Evolutionary conservation across 2,329 filamentous ascomycete genomes (phyloP).

Genomic region (Colletotrichum melonis): DNA sequence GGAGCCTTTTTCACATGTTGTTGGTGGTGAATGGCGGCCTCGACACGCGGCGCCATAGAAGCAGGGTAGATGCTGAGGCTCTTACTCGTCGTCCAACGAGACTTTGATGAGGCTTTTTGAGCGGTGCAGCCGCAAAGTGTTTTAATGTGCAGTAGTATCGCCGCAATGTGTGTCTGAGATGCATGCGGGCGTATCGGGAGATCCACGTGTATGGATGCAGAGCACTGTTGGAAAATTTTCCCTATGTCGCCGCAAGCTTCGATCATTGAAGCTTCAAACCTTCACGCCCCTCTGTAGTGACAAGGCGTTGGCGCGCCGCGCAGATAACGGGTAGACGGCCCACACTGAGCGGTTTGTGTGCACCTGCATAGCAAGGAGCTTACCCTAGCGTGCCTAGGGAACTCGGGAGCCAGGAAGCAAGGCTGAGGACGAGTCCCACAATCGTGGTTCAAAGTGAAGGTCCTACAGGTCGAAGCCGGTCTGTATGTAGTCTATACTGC

Average conservation of each 20-base stretch:
- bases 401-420: constrained; percentile 28
- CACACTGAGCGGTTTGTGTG: constrained; percentile 32
- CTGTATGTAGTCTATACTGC: not conserved
- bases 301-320: not conserved
- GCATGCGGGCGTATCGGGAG: constrained; percentile 24
- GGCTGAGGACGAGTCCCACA: constrained; percentile 26
- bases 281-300: constrained; percentile 2
- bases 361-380: not conserved
- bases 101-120: not conserved
- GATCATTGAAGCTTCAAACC: not conserved
- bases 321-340: constrained; percentile 27
- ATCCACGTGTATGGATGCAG: constrained; percentile 29
- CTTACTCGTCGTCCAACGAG: not conserved
- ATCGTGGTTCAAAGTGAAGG: constrained; percentile 3
- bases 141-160: not conserved
- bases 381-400: constrained; percentile 9
- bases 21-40: not conserved
- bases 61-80: not conserved
- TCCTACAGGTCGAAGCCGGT: constrained; percentile 13
- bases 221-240: constrained; percentile 16
- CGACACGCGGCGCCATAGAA: constrained; percentile 8
- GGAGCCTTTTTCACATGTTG: constrained; percentile 29
- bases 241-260: not conserved
- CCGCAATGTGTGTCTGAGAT: constrained; percentile 12
- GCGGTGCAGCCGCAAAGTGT: constrained; percentile 13